Evolutionary conservation across 2,329 filamentous ascomycete genomes (phyloP), one percentile per base, ranked within the genome.

Genomic region (Allantophomopsis cytisporea): DNA sequence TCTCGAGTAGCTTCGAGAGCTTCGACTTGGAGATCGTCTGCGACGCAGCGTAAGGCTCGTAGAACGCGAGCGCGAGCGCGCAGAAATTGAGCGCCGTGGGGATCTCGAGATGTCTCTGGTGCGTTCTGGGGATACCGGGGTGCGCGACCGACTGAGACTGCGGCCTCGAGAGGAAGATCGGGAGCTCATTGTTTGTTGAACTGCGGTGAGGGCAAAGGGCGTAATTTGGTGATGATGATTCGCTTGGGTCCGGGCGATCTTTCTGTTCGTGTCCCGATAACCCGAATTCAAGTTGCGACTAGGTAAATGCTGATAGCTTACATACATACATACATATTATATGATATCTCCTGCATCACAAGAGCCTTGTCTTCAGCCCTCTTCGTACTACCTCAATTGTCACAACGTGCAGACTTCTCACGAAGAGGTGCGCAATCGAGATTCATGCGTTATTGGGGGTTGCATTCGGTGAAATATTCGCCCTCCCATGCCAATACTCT

Each of bases 31-130:
- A 38, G 50, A 50, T 32, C 50, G 49, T 39, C 53, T 60, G 28
- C 47, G 51, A 17, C 46, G 49, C 28, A 46, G 50, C 43, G 57
- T 48, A 34, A 57, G 57, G 36, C 39, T 15, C 15, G 39, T 31
- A 14, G 42, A 23, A 14, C 53, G 59, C 18, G 41, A 34, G 18
- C 52, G 52, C 36, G 60, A 61, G 31, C 55, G 59, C 17, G 60
- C 60, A 30, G 45, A 37, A 21, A 53, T 49, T 15, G 60, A 60
- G 14, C 50, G 53, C 3, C 58, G 57, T 10, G 58, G 54, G 14
- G 18, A 32, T 16, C 33, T 36, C 31, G 38, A 32, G 23, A 3
- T 12, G 11, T 28, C 23, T 17, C 33, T 28, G 7, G 38, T 30
- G 31, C 32, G 40, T 16, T 42, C 21, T 13, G 30, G 23, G 21